Percentiles rank a stretch among this genome's conserved stretches.
Evolutionary conservation across 1,284 basidiomycete species (phyloP).

Genomic region (Fereydounia khargensis): DNA sequence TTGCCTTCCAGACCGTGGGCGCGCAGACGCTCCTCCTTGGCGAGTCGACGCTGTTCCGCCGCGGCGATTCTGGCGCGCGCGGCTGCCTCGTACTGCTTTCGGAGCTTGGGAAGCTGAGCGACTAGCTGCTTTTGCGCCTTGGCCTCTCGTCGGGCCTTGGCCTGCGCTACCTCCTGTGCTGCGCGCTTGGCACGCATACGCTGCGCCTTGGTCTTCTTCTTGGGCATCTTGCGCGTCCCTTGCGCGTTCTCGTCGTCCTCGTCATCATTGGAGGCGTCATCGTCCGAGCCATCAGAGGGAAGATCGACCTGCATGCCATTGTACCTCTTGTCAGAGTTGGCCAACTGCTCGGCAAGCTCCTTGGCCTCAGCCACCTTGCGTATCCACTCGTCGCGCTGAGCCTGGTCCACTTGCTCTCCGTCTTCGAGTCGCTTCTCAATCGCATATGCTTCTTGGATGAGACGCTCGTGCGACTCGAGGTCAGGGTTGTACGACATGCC

Average conservation of each 20-base stretch:
- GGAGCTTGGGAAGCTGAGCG: slow-evolving; percentile 22
- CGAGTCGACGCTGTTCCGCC: slow-evolving; percentile 9
- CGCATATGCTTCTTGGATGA: slow-evolving; percentile 71
- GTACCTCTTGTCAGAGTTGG: slow-evolving; percentile 6
- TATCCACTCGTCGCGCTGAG: slow-evolving; percentile 65
- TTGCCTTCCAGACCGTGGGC: slow-evolving; percentile 32
- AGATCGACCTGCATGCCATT: slow-evolving; percentile 33
- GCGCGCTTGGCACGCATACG: slow-evolving; percentile 27
- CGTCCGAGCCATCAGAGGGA: slow-evolving; percentile 3
- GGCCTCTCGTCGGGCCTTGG: slow-evolving; percentile 18
- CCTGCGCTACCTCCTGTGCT: slow-evolving; percentile 4
- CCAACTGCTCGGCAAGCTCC: slow-evolving; percentile 57
- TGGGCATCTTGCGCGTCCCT: slow-evolving; percentile 13
- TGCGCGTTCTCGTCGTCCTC: slow-evolving; percentile 1
- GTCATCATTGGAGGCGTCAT: slow-evolving; percentile 6
- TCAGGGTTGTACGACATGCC: slow-evolving; percentile 94
- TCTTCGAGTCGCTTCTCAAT: slow-evolving; percentile 67
- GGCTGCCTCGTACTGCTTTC: slow-evolving; percentile 1
- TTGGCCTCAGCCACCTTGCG: slow-evolving; percentile 64
- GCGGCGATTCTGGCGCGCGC: background rate
- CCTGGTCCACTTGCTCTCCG: slow-evolving; percentile 60
- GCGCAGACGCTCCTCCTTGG: slow-evolving; percentile 18
- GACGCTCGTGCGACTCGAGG: slow-evolving; percentile 70
- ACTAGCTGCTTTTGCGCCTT: slow-evolving; percentile 27
- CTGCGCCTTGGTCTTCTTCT: slow-evolving; percentile 41